These are phyloP conservation scores for Eucommia ulmoides DNA, from an alignment of 257 asterid species.

Conservation along the genomic window DNA sequence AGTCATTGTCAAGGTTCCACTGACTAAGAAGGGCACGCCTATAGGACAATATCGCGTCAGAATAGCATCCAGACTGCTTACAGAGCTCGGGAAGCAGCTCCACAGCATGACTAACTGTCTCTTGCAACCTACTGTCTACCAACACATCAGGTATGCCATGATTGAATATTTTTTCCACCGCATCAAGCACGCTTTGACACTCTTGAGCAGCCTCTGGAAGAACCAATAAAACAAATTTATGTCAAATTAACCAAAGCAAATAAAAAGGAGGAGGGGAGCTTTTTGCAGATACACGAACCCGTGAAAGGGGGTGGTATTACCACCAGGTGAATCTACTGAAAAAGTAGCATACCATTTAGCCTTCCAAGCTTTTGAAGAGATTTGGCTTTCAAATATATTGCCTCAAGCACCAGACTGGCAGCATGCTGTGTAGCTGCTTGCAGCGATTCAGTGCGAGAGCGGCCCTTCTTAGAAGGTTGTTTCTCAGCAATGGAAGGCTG, in stretches of 20 bases:
- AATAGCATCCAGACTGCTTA: conserved; percentile 62
- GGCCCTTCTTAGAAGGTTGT: conserved; percentile 52
- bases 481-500: conserved; percentile 54
- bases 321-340: conserved; percentile 3
- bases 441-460: conserved; percentile 54
- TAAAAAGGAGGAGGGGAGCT: not conserved
- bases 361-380: conserved; percentile 92
- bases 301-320: not conserved
- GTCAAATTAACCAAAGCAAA: not conserved
- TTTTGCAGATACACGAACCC: not conserved
- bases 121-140: conserved; percentile 90
- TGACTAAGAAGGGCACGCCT: conserved; percentile 91
- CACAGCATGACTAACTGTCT: conserved; percentile 81
- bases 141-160: conserved; percentile 71
- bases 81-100: conserved; percentile 94
- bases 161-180: conserved; percentile 78
- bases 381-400: conserved; percentile 87
- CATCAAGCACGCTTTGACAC: conserved; percentile 91
- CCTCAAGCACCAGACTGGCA: conserved; percentile 89
- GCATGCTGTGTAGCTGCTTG: conserved; percentile 75
- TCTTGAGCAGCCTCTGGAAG: conserved; percentile 85
- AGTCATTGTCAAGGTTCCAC: conserved; percentile 85
- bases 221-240: conserved; percentile 18
- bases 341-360: conserved; percentile 43
- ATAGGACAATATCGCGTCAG: conserved; percentile 78